These are phyloP conservation scores for Mycothermus thermophilus DNA, from an alignment of 495 filamentous ascomycete species.

Conservation along the genomic window DNA sequence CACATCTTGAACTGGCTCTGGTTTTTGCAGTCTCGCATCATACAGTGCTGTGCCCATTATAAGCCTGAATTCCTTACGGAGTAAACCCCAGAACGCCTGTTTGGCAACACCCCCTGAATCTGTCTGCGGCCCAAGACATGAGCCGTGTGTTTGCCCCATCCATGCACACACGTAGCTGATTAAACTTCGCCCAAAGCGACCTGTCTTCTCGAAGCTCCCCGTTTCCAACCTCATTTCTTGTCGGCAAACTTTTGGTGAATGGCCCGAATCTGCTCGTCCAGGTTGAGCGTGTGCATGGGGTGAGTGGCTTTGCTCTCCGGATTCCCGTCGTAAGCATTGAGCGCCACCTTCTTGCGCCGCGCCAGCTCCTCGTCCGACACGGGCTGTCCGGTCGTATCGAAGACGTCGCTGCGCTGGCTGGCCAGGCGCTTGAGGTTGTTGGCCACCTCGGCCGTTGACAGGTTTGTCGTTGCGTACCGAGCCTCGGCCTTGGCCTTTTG, in stretches of 20 bases:
- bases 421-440: slow-evolving; percentile 94
- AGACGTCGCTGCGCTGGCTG: slow-evolving; percentile 83
- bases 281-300: slow-evolving; percentile 38
- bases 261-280: slow-evolving; percentile 57
- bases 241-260: slow-evolving; percentile 52
- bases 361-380: slow-evolving; percentile 61
- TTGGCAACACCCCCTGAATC: no score
- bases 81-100: no score
- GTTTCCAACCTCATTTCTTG: slow-evolving; percentile 28
- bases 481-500: slow-evolving; percentile 79
- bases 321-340: slow-evolving; percentile 50
- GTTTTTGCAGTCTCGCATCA: no score
- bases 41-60: no score
- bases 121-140: no score
- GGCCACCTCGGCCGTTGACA: slow-evolving; percentile 75
- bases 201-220: no score
- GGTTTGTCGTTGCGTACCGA: slow-evolving; percentile 71
- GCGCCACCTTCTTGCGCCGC: slow-evolving; percentile 58
- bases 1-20: no score
- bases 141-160: no score
- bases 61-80: no score
- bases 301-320: slow-evolving; percentile 44
- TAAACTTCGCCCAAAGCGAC: no score
- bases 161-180: no score
- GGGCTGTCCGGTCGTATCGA: slow-evolving; percentile 59